phyloP scores from a whole-genome alignment of 2,329 filamentous ascomycete genomes.

The Pochonia chlamydosporia region DNA sequence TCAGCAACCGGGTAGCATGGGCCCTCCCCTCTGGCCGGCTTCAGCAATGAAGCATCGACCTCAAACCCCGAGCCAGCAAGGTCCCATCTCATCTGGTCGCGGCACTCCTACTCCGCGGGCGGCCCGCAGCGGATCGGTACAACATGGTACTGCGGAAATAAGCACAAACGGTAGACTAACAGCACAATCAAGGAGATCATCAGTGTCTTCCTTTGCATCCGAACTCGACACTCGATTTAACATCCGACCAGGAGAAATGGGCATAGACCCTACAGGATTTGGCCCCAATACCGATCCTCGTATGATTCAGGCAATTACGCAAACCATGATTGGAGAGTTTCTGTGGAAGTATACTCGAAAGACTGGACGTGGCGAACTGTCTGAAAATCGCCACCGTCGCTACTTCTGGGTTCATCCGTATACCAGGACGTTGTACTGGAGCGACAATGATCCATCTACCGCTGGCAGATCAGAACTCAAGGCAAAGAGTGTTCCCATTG shows the following conservation, averaged over 20 bases:
- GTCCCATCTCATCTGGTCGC: constrained; percentile 39
- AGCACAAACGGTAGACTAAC: constrained; percentile 41
- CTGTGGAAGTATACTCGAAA: constrained; percentile 99
- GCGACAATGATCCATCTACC: constrained; percentile 76
- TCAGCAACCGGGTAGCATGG: constrained; percentile 55
- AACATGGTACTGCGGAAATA: constrained; percentile 40
- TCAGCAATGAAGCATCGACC: constrained; percentile 60
- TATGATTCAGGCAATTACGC: constrained; percentile 98
- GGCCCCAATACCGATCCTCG: constrained; percentile 78
- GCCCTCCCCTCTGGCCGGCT: constrained; percentile 76
- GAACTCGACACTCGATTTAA: constrained; percentile 92
- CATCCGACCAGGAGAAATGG: constrained; percentile 52
- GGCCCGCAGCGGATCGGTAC: constrained; percentile 38
- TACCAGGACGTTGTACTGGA: constrained; percentile 95
- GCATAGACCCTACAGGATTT: constrained; percentile 51
- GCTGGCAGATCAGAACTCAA: constrained; percentile 70
- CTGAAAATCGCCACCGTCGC: constrained; percentile 80
- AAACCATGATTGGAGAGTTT: constrained; percentile 99
- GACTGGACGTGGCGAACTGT: constrained; percentile 81
- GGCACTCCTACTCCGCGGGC: constrained; percentile 55
- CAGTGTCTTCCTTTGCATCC: constrained; percentile 90
- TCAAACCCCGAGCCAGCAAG: constrained; percentile 52
- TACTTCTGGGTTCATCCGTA: constrained; percentile 99
- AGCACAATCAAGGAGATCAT: constrained; percentile 54
- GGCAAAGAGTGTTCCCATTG: constrained; percentile 88